Evolutionary conservation across 2,329 filamentous ascomycete genomes (phyloP).

Genomic region (Myriosclerotinia curreyana): DNA sequence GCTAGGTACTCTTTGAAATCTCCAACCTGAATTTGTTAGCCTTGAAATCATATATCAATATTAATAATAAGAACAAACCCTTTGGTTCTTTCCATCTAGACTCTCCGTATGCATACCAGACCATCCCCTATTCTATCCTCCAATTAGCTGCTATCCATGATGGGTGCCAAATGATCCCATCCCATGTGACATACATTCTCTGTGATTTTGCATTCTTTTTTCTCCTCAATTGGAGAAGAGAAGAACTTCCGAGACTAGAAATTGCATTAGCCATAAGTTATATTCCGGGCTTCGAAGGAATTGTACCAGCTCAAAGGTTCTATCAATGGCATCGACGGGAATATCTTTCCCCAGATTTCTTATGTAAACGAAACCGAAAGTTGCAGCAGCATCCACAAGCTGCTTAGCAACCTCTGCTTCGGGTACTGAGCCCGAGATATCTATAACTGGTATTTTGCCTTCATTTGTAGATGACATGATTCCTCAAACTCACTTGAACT

Average conservation of each 20-base stretch:
- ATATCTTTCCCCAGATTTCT: conserved; percentile 71
- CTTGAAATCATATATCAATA: not conserved
- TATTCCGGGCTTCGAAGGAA: not conserved
- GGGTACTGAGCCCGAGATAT: conserved; percentile 61
- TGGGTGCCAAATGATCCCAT: conserved; percentile 17
- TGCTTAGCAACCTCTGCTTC: conserved; percentile 60
- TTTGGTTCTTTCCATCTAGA: conserved; percentile 78
- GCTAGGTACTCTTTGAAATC: conserved; percentile 77
- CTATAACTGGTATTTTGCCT: conserved; percentile 70
- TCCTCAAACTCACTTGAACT: not conserved
- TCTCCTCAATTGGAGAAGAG: conserved; percentile 64
- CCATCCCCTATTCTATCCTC: conserved; percentile 77
- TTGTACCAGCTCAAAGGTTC: conserved; percentile 69
- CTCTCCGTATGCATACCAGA: conserved; percentile 83
- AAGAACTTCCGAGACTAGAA: conserved; percentile 71
- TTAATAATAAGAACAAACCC: conserved; percentile 48
- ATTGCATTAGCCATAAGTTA: conserved; percentile 12
- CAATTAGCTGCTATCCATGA: conserved; percentile 21
- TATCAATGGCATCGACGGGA: conserved; percentile 60
- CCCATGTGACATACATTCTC: conserved; percentile 48
- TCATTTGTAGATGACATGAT: conserved; percentile 18
- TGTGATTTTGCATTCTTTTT: conserved; percentile 70
- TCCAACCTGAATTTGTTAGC: conserved; percentile 53
- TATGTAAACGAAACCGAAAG: conserved; percentile 88
- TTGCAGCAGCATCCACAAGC: conserved; percentile 75